Evolutionary conservation across 164 flowering plant species (phyloP).

Genomic region (Nymphaea colorata): DNA sequence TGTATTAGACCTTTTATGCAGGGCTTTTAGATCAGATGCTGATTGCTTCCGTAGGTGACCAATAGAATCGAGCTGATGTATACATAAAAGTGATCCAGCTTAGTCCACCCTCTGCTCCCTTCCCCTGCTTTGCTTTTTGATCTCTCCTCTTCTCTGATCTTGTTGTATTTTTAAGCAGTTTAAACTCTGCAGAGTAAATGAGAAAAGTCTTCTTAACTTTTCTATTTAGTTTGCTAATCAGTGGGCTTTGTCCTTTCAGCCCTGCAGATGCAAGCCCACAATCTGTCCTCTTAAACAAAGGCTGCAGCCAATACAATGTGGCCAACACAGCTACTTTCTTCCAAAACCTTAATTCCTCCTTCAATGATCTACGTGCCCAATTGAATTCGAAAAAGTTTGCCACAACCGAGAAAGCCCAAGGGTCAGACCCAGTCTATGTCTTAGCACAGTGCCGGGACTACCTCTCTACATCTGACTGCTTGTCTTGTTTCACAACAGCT

Average conservation of each 20-base stretch:
- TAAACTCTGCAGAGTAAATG: no score
- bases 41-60: no score
- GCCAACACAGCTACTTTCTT: constrained; percentile 5
- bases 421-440: constrained; percentile 24
- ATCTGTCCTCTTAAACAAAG: constrained; percentile 9
- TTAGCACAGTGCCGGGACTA: constrained; percentile 38
- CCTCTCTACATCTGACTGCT: constrained; percentile 27
- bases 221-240: neutral
- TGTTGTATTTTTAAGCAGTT: no score
- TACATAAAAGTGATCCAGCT: no score
- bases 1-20: no score
- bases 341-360: constrained; percentile 1
- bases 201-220: neutral
- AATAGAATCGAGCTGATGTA: no score
- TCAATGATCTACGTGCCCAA: constrained; percentile 3
- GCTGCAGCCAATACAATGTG: constrained; percentile 11
- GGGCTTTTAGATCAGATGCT: no score
- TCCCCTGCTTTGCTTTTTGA: no score
- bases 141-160: no score
- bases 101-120: no score
- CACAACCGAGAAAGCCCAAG: constrained; percentile 18
- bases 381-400: constrained; percentile 15
- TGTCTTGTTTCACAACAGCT: constrained; percentile 24
- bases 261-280: constrained; percentile 8
- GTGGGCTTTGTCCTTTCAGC: neutral